Base-by-base conservation (phyloP, 139 green algal species). In the Gonium pectorale region DNA sequence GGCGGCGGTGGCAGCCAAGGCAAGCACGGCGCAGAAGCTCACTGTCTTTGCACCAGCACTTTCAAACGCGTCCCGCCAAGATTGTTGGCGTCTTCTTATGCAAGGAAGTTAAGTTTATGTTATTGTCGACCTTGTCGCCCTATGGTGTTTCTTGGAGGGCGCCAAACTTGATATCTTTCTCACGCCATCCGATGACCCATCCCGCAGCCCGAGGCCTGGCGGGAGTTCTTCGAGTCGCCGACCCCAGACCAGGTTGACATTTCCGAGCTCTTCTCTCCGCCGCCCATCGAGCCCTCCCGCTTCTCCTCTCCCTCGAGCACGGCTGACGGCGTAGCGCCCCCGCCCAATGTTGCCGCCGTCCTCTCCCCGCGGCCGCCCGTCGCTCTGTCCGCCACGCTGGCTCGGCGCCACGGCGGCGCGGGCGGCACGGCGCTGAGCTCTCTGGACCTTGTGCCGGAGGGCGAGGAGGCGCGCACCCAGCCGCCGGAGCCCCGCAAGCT, bases 171-270 rank as follows among this genome's bases (percentile, higher is more conserved):
- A n/a, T n/a, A n/a, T n/a, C n/a, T n/a, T n/a, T n/a, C n/a, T n/a
- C n/a, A n/a, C n/a, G n/a, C n/a, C n/a, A n/a, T n/a, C n/a, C n/a
- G n/a, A n/a, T n/a, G n/a, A n/a, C n/a, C n/a, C n/a, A n/a, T n/a
- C n/a, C n/a, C n/a, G 35, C 71, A 84, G 83, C 63, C 83, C 22
- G 64, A 43, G 4, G 49, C 37, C 13, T 88, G 83, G 83, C 83
- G 35, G 49, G 38, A 49, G 13, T 67, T 83, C 2, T 51, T 27
- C 21, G 63, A 83, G 66, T 70, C 63, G 11, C 83, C 83, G 15
- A 26, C 44, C 5, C 73, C 74, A 0, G 72, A 88, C 49, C 70
- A 27, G 38, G 13, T 5, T 6, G 81, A 87, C 56, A 37, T 81
- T 29, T 56, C 41, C 24, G 35, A 29, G 31, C 54, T 87, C 35